A percentile compares a stretch with the other conserved stretches of the same genome.
These are phyloP conservation scores for Sporothrix pseudoabietina DNA, from an alignment of 2,329 filamentous ascomycete species.

Conservation along the genomic window DNA sequence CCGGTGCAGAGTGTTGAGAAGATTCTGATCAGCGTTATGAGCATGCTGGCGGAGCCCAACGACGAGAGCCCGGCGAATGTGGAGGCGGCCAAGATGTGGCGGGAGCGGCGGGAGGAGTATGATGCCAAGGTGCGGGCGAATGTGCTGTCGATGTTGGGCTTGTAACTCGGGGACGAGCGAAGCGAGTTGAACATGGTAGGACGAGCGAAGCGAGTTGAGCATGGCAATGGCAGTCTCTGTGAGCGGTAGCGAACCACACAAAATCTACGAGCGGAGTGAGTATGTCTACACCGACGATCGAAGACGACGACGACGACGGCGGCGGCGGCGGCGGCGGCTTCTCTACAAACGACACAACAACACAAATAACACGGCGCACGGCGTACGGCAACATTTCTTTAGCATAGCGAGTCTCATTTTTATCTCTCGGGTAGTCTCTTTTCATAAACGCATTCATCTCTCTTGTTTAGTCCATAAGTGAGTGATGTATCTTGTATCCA, in stretches of 20 bases:
- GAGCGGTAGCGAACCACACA: neutral
- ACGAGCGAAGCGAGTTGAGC: neutral
- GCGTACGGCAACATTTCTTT: conserved; percentile 6
- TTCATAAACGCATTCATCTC: neutral
- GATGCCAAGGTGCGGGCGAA: conserved; percentile 82
- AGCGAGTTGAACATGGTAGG: neutral
- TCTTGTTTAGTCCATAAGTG: neutral
- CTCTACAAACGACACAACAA: neutral
- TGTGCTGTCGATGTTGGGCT: conserved; percentile 75
- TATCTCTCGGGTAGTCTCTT: conserved; percentile 1
- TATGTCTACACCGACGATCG: neutral
- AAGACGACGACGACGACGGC: neutral
- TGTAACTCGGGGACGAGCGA: conserved; percentile 49
- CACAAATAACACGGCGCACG: neutral
- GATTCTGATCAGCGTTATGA: conserved; percentile 95
- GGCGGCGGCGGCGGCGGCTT: neutral
- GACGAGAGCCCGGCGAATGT: conserved; percentile 96
- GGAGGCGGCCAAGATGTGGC: conserved; percentile 95
- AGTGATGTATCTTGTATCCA: neutral
- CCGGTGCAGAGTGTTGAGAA: conserved; percentile 98
- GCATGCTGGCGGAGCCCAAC: conserved; percentile 96
- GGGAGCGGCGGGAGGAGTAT: conserved; percentile 80
- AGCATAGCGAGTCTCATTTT: conserved; percentile 6
- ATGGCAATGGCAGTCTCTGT: neutral
- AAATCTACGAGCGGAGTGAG: neutral